A percentile compares a stretch with the other conserved stretches of the same genome.
Evolutionary conservation across 2,329 filamentous ascomycete genomes (phyloP).

Genomic region (Chalara sp.): DNA sequence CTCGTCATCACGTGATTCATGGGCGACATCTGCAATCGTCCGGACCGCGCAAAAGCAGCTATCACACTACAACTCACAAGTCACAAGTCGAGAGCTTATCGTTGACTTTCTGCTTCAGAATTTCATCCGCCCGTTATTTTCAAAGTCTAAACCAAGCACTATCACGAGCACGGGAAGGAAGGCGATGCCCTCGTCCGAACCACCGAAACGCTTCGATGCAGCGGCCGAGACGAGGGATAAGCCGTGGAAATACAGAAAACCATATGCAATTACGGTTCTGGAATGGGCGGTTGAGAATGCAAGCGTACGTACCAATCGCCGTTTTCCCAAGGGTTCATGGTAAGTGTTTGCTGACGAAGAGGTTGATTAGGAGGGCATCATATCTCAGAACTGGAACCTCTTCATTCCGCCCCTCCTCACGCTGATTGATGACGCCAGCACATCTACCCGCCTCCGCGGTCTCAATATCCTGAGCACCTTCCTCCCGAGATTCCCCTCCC

Average conservation of each 20-base stretch:
- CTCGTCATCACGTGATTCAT: conserved; percentile 27
- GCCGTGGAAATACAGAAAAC: conserved; percentile 54
- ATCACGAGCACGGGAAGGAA: conserved; percentile 53
- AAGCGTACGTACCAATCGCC: conserved; percentile 31
- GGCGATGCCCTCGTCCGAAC: conserved; percentile 36
- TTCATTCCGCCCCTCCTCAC: conserved; percentile 64
- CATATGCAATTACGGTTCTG: conserved; percentile 48
- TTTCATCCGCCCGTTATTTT: conserved; percentile 63
- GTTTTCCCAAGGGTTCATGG: not conserved
- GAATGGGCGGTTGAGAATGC: conserved; percentile 51
- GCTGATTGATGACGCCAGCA: conserved; percentile 57
- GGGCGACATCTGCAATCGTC: conserved; percentile 31
- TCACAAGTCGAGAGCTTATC: conserved; percentile 33
- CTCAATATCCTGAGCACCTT: conserved; percentile 48
- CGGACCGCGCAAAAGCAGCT: conserved; percentile 29
- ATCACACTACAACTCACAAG: conserved; percentile 13
- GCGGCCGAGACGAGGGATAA: conserved; percentile 36
- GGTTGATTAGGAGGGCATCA: conserved; percentile 30
- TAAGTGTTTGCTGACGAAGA: not conserved
- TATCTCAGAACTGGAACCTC: conserved; percentile 57
- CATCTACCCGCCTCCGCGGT: conserved; percentile 45
- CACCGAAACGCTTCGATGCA: conserved; percentile 30
- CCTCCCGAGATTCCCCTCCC: conserved; percentile 44
- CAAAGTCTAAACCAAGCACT: conserved; percentile 42
- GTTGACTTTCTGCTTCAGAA: conserved; percentile 50